phyloP scores from a whole-genome alignment of 2,329 filamentous ascomycete species.

The Myriangium duriaei region DNA sequence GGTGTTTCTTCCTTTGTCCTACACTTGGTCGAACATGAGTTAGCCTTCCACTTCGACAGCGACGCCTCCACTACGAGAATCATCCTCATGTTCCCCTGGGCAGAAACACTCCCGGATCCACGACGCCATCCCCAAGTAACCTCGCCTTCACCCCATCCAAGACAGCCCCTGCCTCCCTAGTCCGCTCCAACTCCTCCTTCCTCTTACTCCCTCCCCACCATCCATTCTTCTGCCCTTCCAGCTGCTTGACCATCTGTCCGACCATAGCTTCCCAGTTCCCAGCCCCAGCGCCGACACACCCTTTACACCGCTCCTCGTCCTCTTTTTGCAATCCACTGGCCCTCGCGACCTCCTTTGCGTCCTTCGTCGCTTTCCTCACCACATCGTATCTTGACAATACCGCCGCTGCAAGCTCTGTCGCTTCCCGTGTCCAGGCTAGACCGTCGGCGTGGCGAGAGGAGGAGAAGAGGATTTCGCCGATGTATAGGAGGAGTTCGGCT shows the following conservation, averaged over 20 bases:
- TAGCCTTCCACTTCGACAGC: too few relatives aligned
- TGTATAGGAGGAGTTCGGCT: slow-evolving; percentile 74
- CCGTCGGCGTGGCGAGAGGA: slow-evolving; percentile 49
- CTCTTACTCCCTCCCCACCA: slow-evolving; percentile 15
- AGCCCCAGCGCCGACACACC: slow-evolving; percentile 65
- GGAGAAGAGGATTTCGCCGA: slow-evolving; percentile 84
- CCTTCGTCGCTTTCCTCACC: slow-evolving; percentile 5
- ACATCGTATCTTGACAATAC: slow-evolving; percentile 14
- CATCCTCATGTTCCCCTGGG: too few relatives aligned
- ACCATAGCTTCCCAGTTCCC: slow-evolving; percentile 80
- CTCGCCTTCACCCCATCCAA: slow-evolving; percentile 1
- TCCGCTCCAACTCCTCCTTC: slow-evolving; percentile 12
- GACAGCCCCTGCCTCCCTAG: slow-evolving; percentile 14
- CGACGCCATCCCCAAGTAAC: background rate
- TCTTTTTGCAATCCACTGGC: slow-evolving; percentile 14
- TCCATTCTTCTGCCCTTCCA: slow-evolving; percentile 17
- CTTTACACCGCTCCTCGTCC: slow-evolving; percentile 51
- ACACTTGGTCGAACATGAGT: too few relatives aligned
- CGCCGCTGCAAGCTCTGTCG: slow-evolving; percentile 36
- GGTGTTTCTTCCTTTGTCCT: too few relatives aligned
- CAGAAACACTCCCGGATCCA: background rate
- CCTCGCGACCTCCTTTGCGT: slow-evolving; percentile 12
- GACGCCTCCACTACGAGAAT: too few relatives aligned
- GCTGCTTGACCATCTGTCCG: slow-evolving; percentile 42
- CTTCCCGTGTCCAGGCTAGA: slow-evolving; percentile 79